Evolutionary conservation across 768 basidiomycete genomes (phyloP).

Genomic region (Chlorophyllum brunneum): DNA sequence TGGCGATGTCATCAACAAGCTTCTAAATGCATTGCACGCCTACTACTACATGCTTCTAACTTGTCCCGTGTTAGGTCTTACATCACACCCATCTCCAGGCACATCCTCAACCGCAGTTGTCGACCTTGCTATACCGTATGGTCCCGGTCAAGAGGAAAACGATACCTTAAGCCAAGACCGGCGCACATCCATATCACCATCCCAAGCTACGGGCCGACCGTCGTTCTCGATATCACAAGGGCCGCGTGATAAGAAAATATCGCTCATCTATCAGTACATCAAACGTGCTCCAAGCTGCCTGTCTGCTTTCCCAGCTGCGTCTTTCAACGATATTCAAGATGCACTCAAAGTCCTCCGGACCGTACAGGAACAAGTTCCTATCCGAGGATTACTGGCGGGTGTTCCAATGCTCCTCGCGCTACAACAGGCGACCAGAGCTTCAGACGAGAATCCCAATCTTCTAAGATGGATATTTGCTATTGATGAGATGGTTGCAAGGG

Average conservation of each 20-base stretch:
- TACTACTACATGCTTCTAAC: constrained; percentile 79
- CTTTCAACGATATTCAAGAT: constrained; percentile 60
- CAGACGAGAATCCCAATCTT: constrained; percentile 35
- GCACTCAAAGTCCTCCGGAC: constrained; percentile 64
- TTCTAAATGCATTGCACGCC: constrained; percentile 77
- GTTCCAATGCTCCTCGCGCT: constrained; percentile 86
- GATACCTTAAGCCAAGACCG: not conserved
- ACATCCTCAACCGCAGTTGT: constrained; percentile 20
- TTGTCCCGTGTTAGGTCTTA: constrained; percentile 55
- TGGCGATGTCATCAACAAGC: constrained; percentile 62
- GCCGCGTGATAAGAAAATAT: constrained; percentile 54
- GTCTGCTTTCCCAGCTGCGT: constrained; percentile 36
- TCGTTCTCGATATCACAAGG: constrained; percentile 41
- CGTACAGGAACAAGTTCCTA: constrained; percentile 69
- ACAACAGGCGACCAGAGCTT: constrained; percentile 45
- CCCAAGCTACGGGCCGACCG: constrained; percentile 17
- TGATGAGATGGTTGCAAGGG: constrained; percentile 55
- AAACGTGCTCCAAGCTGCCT: constrained; percentile 39
- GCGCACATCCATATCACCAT: constrained; percentile 9
- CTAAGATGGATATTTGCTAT: constrained; percentile 48
- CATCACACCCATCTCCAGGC: constrained; percentile 37
- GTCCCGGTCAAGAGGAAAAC: constrained; percentile 1
- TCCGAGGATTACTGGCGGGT: constrained; percentile 70
- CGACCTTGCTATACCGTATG: not conserved
- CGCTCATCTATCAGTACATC: constrained; percentile 39